phyloP scores from a whole-genome alignment of 2,329 filamentous ascomycete species.

The Podosphaera aphanis region DNA sequence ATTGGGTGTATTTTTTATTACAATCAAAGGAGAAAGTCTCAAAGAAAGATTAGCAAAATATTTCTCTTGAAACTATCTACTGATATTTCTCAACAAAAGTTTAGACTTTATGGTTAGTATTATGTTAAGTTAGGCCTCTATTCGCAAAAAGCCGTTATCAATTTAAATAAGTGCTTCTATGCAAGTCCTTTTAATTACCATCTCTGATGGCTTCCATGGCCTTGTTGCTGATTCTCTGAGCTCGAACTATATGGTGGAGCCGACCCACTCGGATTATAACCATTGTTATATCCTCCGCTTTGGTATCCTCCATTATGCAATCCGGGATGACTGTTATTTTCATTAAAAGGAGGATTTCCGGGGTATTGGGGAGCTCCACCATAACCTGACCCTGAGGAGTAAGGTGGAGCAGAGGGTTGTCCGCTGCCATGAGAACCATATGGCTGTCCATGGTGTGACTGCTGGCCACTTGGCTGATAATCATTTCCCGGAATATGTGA shows the following conservation, averaged over 20 bases:
- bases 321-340: background rate
- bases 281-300: no score
- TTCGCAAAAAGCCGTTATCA: background rate
- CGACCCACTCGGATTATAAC: background rate
- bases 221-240: background rate
- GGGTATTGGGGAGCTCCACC: background rate
- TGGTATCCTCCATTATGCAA: background rate
- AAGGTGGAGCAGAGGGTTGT: slow-evolving; percentile 5
- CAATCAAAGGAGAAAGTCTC: background rate
- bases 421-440: slow-evolving; percentile 5
- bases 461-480: slow-evolving; percentile 2
- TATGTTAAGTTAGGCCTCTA: slow-evolving; percentile 6
- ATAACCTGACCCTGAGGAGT: background rate
- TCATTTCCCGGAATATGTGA: slow-evolving; percentile 4
- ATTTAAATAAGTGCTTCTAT: background rate
- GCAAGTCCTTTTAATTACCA: background rate
- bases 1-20: slow-evolving; percentile 7
- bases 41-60: slow-evolving; percentile 6
- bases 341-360: background rate
- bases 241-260: background rate
- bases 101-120: slow-evolving; percentile 3
- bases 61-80: no score
- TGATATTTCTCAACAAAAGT: slow-evolving; percentile 5
- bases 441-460: slow-evolving; percentile 1
- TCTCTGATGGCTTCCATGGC: background rate